These are phyloP conservation scores for Pichia phayaonensis DNA, from an alignment of 805 yeast genomes.

Conservation along the genomic window DNA sequence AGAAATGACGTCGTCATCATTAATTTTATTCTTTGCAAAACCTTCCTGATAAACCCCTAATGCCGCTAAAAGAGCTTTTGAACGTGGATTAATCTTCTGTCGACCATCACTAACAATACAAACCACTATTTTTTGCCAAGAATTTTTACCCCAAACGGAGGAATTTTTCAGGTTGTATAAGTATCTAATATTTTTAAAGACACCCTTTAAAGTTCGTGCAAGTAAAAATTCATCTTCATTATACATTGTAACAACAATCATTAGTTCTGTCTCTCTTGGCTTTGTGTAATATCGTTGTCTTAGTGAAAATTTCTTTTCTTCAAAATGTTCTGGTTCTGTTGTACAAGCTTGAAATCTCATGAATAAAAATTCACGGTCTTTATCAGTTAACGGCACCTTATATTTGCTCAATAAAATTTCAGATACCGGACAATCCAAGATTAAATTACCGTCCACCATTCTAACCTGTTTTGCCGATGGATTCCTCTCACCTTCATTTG, in stretches of 20 bases:
- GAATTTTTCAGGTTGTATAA: constrained; percentile 56
- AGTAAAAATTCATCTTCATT: constrained; percentile 79
- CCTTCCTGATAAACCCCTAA: constrained; percentile 94
- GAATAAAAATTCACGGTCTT: constrained; percentile 58
- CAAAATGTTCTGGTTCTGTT: constrained; percentile 75
- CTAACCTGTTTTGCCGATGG: constrained; percentile 35
- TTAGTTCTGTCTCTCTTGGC: constrained; percentile 76
- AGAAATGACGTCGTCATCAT: constrained; percentile 70
- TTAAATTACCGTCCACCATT: constrained; percentile 68
- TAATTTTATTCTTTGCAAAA: constrained; percentile 85
- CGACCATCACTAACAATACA: constrained; percentile 91
- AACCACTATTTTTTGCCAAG: constrained; percentile 92
- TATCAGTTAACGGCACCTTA: constrained; percentile 36
- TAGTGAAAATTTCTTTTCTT: constrained; percentile 56
- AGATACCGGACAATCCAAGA: constrained; percentile 86
- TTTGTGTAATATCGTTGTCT: constrained; percentile 73
- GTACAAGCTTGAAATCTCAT: constrained; percentile 95
- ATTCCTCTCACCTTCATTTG: constrained; percentile 5
- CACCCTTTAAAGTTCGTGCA: constrained; percentile 84
- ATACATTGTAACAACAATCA: constrained; percentile 84
- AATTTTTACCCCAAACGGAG: constrained; percentile 85
- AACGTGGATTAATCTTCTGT: constrained; percentile 67
- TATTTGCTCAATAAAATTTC: constrained; percentile 50
- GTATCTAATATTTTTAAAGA: constrained; percentile 78
- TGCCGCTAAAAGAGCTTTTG: constrained; percentile 75